Base-by-base conservation (phyloP, 2,329 filamentous ascomycete genomes). In the Truncatella angustata region DNA sequence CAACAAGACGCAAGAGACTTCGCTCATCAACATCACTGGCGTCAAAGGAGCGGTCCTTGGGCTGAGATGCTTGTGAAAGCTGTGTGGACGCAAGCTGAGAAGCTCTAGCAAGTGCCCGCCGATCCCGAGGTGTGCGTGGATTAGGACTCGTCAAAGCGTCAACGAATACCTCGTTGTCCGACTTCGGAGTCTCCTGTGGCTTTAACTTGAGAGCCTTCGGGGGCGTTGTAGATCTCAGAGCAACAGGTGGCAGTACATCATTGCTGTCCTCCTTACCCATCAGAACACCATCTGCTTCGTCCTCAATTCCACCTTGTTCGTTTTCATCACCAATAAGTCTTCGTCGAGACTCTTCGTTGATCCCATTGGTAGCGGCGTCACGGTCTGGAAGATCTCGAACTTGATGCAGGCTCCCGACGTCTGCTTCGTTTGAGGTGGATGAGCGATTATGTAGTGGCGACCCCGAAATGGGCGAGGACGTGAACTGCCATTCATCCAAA, bases 381-480 rank as follows among this genome's bases (percentile, higher is more conserved):
- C n/a, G n/a, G n/a, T n/a, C n/a, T n/a, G n/a, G n/a, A n/a, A n/a
- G n/a, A n/a, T n/a, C n/a, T n/a, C n/a, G n/a, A n/a, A n/a, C n/a
- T n/a, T n/a, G n/a, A n/a, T n/a, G n/a, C n/a, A 14, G 28, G 28
- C 28, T 32, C 7, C 28, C 7, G 14, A 9, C 20, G 14, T n/a
- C 35, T 24, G 45, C 14, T 34, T 12, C 21, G n/a, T 44, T 35
- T 12, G 28, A 44, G 16, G 52, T 50, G 6, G 53, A 49, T 20
- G 68, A 69, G n/a, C 64, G 66, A 18, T 59, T 65, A 3, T 63
- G 57, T 21, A 65, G 62, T 2, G 81, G 81, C 3, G 81, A 82
- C 10, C 74, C 78, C 1, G 76, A 76, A 9, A 75, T 59, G 1
- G 81, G 81, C 2, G 81, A 84, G 1, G 80, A 83, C n/a, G 70